Evolutionary conservation across 2,329 filamentous ascomycete species (phyloP).

Genomic region (Colletotrichum horii): DNA sequence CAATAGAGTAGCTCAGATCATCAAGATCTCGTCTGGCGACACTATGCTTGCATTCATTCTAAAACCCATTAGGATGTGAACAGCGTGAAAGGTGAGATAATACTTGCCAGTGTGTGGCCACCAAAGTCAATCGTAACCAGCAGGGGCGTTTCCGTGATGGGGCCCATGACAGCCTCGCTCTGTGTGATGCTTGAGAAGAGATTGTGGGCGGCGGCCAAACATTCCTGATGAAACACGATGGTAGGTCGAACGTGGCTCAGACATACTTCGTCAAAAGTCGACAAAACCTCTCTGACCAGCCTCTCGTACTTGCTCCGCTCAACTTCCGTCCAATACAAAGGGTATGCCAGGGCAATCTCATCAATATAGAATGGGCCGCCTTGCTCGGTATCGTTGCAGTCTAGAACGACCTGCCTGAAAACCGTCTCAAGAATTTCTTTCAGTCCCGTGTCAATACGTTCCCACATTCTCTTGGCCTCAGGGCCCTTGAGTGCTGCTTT

Average conservation of each 20-base stretch:
- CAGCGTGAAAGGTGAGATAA: too few relatives aligned
- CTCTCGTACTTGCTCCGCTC: neutral
- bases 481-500: neutral
- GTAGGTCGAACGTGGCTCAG: neutral
- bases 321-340: neutral
- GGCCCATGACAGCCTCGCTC: neutral
- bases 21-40: too few relatives aligned
- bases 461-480: neutral
- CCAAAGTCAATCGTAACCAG: neutral
- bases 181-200: neutral
- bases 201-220: neutral
- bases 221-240: neutral
- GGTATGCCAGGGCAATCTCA: neutral
- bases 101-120: neutral
- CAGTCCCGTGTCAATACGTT: neutral
- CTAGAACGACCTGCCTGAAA: neutral
- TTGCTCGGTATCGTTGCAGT: neutral
- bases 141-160: neutral
- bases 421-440: neutral
- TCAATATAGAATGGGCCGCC: neutral
- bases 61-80: too few relatives aligned
- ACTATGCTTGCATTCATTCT: too few relatives aligned
- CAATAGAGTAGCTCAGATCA: too few relatives aligned
- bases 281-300: neutral
- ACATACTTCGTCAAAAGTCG: neutral